Base-by-base conservation (phyloP, 2,329 filamentous ascomycete genomes). In the Colletotrichum trifolii region DNA sequence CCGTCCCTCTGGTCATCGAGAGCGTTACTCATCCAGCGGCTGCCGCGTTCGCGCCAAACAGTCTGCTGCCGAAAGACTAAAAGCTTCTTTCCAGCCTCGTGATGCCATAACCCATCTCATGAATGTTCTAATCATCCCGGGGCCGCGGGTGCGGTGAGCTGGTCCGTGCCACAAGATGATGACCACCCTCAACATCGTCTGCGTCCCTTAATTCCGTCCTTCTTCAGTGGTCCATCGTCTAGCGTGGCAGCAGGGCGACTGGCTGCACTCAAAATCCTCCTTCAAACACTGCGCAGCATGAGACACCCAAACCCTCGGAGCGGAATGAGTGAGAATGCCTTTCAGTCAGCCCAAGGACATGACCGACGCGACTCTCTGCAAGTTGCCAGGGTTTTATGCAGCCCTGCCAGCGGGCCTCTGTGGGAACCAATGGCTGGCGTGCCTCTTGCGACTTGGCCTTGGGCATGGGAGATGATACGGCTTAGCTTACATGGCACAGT, bases 341-440 rank as follows among this genome's bases (percentile, higher is more conserved):
- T 17, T 33, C 55, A n/a, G 53, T 62, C 58, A 38, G 52, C 52
- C 40, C 36, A 49, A 52, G 62, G 46, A 48, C 42, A 48, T 62
- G 33, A 52, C 62, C 58, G 52, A 55, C 8, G 34, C 34, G 10
- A 40, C 33, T 15, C 25, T 25, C 25, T 25, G 25, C 25, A 25
- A 25, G 25, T 11, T 40, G 40, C 11, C 42, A 13, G 38, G 17
- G 17, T 13, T 10, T 39, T 17, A 36, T 48, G 42, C 58, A 65
- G 52, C 63, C 58, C 52, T 62, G 63, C 58, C 40, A 53, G 58
- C 47, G 63, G 62, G 25, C 46, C 46, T 43, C 36, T 13, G 39
- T 17, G 38, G 57, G 35, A 52, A 47, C 39, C 57, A 43, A 39
- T 54, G 13, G 57, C 46, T 53, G 13, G 46, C 46, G 25, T 46